A percentile compares a stretch with the other conserved stretches of the same genome.
These are phyloP conservation scores for Rubia peregrina DNA, from an alignment of 305 asterid genomes.

Conservation along the genomic window DNA sequence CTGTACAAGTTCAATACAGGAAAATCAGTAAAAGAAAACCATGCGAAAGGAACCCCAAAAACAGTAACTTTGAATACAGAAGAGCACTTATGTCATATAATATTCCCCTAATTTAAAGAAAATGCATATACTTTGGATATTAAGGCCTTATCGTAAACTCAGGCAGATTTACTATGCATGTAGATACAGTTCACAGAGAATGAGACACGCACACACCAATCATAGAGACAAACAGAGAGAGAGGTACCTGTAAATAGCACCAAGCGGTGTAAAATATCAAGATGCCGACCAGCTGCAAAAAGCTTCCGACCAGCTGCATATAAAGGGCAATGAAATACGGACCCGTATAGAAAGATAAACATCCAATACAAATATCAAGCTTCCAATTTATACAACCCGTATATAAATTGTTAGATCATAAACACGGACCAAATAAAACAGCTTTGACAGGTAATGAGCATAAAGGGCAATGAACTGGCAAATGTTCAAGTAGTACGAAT, in stretches of 20 bases:
- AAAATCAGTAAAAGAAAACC: not conserved
- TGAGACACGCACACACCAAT: not conserved
- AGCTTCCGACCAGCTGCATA: conserved; percentile 15
- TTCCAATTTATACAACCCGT: not conserved
- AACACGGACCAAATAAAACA: not conserved
- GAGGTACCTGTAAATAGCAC: conserved; percentile 15
- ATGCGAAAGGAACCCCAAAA: not conserved
- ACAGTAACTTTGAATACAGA: not conserved
- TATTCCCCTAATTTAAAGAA: not conserved
- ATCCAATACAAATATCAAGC: not conserved
- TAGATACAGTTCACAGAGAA: not conserved
- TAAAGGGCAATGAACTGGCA: not conserved
- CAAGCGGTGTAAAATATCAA: not conserved
- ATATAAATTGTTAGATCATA: not conserved
- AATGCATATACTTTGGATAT: not conserved
- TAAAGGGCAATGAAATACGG: too few species aligned
- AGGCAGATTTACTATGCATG: not conserved
- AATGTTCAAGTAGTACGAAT: not conserved
- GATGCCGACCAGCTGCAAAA: conserved; percentile 13
- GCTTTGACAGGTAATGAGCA: not conserved
- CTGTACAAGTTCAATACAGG: conserved; percentile 26
- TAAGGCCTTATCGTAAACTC: not conserved
- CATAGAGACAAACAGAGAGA: not conserved
- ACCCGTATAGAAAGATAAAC: not conserved
- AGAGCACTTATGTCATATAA: not conserved